phyloP scores from a whole-genome alignment of 1,284 basidiomycete genomes.

The Trichosporon sp. region DNA sequence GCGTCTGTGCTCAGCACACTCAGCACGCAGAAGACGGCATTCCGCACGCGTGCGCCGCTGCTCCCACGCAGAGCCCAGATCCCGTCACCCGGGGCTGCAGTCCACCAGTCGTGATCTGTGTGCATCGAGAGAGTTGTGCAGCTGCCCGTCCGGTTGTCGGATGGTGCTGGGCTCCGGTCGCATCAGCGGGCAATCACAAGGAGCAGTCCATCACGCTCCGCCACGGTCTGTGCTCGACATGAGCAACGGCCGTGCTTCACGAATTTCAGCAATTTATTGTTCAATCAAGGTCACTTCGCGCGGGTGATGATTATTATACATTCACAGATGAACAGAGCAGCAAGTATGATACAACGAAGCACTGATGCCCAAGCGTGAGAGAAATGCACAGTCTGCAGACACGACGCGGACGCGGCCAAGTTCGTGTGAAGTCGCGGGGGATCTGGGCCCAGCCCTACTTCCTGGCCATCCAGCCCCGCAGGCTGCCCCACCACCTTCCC shows the following conservation, averaged over 20 bases:
- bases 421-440: not conserved
- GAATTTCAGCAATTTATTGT: not conserved
- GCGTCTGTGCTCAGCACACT: not conserved
- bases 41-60: not conserved
- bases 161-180: too few relatives aligned
- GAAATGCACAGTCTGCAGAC: not conserved
- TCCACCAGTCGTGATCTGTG: not conserved
- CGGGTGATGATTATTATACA: not conserved
- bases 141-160: not conserved
- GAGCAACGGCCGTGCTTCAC: not conserved
- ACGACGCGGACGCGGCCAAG: not conserved
- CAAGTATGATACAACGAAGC: not conserved
- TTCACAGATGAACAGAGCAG: not conserved
- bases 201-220: not conserved
- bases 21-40: not conserved
- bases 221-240: not conserved
- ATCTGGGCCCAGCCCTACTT: not conserved
- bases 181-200: not conserved
- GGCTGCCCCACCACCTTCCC: not conserved
- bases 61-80: not conserved
- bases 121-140: not conserved
- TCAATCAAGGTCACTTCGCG: not conserved
- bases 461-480: not conserved
- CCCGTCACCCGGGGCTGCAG: not conserved
- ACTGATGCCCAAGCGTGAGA: not conserved